These are phyloP conservation scores for Herpetospermum pedunculosum DNA, from an alignment of 306 rosid genomes.

Conservation along the genomic window DNA sequence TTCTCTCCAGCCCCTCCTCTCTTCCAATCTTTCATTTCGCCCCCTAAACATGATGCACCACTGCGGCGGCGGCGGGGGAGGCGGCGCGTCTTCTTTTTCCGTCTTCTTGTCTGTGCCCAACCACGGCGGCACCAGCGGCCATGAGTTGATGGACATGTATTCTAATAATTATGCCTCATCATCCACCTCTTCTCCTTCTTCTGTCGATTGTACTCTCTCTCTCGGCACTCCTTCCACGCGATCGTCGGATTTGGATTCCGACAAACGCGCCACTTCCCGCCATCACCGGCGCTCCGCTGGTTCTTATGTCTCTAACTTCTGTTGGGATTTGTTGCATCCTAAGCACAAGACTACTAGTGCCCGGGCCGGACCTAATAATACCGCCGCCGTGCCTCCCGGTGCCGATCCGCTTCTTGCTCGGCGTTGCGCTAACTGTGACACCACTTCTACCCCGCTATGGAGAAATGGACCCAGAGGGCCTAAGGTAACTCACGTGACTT, in stretches of 20 bases:
- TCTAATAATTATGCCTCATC: conserved; percentile 26
- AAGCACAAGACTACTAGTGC: conserved; percentile 35
- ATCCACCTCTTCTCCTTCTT: conserved; percentile 35
- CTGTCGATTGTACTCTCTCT: conserved; percentile 93
- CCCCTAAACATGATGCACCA: conserved; percentile 40
- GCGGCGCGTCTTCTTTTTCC: conserved; percentile 56
- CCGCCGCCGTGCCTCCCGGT: neutral
- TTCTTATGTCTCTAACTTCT: conserved; percentile 33
- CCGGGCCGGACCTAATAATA: too few species aligned
- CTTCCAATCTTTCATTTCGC: conserved; percentile 6
- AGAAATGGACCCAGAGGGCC: conserved; percentile 98
- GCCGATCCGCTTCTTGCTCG: conserved; percentile 75
- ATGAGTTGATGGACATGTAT: conserved; percentile 6
- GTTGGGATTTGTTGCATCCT: conserved; percentile 78
- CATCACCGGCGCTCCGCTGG: conserved; percentile 19
- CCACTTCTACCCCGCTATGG: conserved; percentile 98
- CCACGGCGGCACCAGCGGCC: conserved; percentile 26
- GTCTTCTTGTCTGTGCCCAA: conserved; percentile 49
- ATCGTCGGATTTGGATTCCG: conserved; percentile 12
- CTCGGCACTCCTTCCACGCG: conserved; percentile 87
- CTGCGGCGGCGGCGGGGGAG: conserved; percentile 38
- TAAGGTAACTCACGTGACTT: conserved; percentile 38
- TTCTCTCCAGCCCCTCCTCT: neutral
- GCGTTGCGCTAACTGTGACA: conserved; percentile 95
- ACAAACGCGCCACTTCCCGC: conserved; percentile 8